These are phyloP conservation scores for Aspergillus candidus DNA, from an alignment of 2,329 filamentous ascomycete species.

Conservation along the genomic window DNA sequence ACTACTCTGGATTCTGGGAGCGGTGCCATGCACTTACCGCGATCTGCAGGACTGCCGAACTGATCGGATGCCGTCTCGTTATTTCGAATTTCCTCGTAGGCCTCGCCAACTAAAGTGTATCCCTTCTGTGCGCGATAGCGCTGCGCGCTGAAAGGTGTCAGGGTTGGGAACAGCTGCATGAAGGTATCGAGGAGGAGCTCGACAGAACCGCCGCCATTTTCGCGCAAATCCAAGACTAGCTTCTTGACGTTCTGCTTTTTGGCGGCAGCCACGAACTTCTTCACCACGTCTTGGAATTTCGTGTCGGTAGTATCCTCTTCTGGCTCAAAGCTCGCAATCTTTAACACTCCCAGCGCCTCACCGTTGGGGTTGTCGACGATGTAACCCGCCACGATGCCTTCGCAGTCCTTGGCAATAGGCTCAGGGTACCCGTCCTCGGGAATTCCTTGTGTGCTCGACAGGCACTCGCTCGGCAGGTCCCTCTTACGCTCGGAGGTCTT, in stretches of 20 bases:
- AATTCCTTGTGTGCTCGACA: neutral
- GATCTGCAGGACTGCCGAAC: neutral
- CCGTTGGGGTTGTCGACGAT: conserved; percentile 35
- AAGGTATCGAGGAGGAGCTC: conserved; percentile 45
- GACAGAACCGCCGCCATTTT: conserved; percentile 52
- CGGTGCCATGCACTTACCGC: neutral
- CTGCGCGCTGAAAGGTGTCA: conserved; percentile 36
- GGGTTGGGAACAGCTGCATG: conserved; percentile 46
- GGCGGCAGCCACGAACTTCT: conserved; percentile 44
- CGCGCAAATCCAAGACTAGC: conserved; percentile 56
- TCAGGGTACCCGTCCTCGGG: conserved; percentile 30
- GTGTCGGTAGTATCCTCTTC: conserved; percentile 8
- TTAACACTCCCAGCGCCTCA: conserved; percentile 41
- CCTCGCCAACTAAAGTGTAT: conserved; percentile 24
- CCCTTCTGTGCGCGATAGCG: conserved; percentile 40
- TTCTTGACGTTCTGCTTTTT: conserved; percentile 46
- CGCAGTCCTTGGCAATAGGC: conserved; percentile 29
- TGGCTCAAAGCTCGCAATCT: conserved; percentile 36
- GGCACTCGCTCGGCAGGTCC: neutral
- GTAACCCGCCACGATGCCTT: conserved; percentile 39
- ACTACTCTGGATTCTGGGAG: neutral
- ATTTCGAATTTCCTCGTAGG: conserved; percentile 12
- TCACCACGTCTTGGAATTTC: conserved; percentile 35
- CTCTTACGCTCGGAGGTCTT: conserved; percentile 13
- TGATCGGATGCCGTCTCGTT: conserved; percentile 1